Base-by-base conservation (phyloP, 306 rosid species). In the Rubus idaeus region DNA sequence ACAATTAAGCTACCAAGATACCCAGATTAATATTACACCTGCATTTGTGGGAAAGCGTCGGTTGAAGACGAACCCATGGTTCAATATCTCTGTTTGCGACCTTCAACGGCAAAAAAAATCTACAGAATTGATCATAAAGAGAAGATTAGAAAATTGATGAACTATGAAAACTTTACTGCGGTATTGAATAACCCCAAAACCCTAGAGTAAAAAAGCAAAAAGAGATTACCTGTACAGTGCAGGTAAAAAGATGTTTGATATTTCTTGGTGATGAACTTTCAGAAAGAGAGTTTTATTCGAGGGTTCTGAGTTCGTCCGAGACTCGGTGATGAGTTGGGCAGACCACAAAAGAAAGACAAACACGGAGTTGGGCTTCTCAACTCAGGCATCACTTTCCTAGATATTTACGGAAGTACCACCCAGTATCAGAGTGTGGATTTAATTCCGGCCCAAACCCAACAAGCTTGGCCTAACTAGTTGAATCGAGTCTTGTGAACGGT, bases 21-120 rank as follows among this genome's bases (percentile, higher is more conserved):
- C 3, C 12, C 23, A 40, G 3, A 4, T 65, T 5, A 47, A 65
- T 9, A 45, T 11, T 5, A 10, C 74, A 90, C 97, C 93, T 82
- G 93, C 77, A 81, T 61, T 39, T 81, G 83, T 39, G 90, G 84
- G 49, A 79, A 62, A 71, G 74, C 75, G 5, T 86, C 85, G 46
- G 79, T 64, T 16, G 91, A 86, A 85, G 91, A 80, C 41, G 89
- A 89, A 83, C 84, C 86, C 92, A 86, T 89, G 21, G 70, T 47
- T 76, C 56, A 42, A 72, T 70, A 69, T 53, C 73, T 46, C 45
- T 10, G 75, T 71, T 39, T 41, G 16, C 17, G 63, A 41, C 46
- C 47, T 71, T 45, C 70, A 60, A 74, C 2, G 12, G 30, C 46
- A 16, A 46, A 60, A 26, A 46, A 60, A 58, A 23, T 3, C 45